Evolutionary conservation across 2,329 filamentous ascomycete genomes (phyloP).

Genomic region (Calonectria montana): DNA sequence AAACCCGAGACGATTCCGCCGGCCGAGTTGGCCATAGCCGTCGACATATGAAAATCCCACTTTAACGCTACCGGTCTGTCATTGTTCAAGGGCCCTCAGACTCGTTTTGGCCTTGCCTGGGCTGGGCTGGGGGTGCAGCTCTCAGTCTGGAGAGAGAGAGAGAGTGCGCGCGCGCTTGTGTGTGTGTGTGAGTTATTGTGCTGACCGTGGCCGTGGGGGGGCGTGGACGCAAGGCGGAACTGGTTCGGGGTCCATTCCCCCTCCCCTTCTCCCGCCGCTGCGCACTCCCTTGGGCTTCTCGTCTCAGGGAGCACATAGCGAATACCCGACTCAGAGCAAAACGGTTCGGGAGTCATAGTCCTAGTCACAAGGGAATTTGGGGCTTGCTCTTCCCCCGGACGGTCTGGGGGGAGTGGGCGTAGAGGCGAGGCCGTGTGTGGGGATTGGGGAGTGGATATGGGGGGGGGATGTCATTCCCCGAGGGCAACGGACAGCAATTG

Average conservation of each 20-base stretch:
- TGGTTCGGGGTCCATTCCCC: not conserved
- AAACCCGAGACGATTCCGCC: slow-evolving; percentile 23
- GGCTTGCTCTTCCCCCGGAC: not conserved
- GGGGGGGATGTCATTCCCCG: slow-evolving; percentile 17
- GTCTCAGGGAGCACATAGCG: not conserved
- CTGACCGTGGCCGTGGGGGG: not conserved
- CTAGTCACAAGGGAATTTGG: slow-evolving; percentile 17
- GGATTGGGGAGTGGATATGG: not conserved
- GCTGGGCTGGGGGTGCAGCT: slow-evolving; percentile 2
- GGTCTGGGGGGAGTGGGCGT: not conserved
- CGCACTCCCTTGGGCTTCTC: not conserved
- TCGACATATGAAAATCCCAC: slow-evolving; percentile 15
- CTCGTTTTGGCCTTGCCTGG: slow-evolving; percentile 3
- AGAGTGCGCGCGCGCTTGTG: not conserved
- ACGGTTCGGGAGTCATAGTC: slow-evolving; percentile 18
- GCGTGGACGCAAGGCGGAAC: not conserved
- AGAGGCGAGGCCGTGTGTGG: slow-evolving; percentile 1
- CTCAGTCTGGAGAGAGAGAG: not conserved
- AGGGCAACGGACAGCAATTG: not conserved
- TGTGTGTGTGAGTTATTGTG: not conserved
- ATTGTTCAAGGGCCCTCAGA: not conserved
- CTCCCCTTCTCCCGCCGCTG: not conserved
- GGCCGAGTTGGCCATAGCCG: slow-evolving; percentile 19
- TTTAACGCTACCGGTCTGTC: slow-evolving; percentile 1
- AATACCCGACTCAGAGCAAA: not conserved